A percentile compares a stretch with the other conserved stretches of the same genome.
phyloP scores from a whole-genome alignment of 2,329 filamentous ascomycete species.

The Pseudogymnoascus sp. region DNA sequence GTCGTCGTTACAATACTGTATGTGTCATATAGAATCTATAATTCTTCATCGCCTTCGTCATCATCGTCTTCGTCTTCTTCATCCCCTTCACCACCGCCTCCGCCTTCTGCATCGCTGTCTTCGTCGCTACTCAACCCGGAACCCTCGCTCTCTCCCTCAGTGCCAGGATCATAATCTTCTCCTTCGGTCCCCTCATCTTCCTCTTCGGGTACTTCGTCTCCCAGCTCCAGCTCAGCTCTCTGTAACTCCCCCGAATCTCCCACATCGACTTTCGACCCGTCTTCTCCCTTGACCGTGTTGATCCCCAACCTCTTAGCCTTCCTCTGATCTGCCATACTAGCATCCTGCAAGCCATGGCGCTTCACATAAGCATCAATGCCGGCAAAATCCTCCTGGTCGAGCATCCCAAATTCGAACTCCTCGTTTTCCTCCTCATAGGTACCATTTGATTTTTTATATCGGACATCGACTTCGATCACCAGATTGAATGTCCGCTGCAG shows the following conservation, averaged over 20 bases:
- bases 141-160: conserved; percentile 50
- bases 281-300: conserved; percentile 40
- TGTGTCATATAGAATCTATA: conserved; percentile 9
- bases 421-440: conserved; percentile 42
- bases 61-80: conserved; percentile 32
- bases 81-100: conserved; percentile 40
- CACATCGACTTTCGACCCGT: conserved; percentile 33
- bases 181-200: conserved; percentile 59
- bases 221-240: conserved; percentile 29
- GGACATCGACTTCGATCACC: conserved; percentile 47
- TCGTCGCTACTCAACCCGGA: conserved; percentile 39
- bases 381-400: conserved; percentile 61
- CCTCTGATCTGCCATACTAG: conserved; percentile 61
- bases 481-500: conserved; percentile 64
- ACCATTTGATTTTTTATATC: conserved; percentile 23
- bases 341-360: conserved; percentile 54
- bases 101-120: conserved; percentile 12
- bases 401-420: conserved; percentile 61
- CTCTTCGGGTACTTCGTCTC: conserved; percentile 42
- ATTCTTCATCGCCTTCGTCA: conserved; percentile 23
- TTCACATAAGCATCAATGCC: conserved; percentile 59
- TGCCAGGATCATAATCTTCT: conserved; percentile 55
- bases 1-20: conserved; percentile 3
- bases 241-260: conserved; percentile 29
- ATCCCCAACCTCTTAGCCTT: conserved; percentile 57